Evolutionary conservation across 305 asterid genomes (phyloP), one percentile per base, ranked within the genome.

Genomic region (Fraxinus greggii): DNA sequence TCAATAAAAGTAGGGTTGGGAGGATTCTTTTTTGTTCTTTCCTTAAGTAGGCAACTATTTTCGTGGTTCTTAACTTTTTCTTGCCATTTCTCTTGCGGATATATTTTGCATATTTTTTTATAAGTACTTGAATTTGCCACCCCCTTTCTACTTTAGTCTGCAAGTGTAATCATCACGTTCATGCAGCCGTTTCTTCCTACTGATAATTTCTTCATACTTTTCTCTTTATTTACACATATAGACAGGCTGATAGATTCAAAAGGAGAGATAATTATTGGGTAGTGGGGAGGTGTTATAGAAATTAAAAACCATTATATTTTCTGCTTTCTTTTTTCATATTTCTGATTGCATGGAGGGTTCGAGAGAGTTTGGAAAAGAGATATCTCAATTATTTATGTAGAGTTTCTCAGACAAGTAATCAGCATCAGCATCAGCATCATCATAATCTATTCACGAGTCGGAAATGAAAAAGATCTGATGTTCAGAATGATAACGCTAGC

Each of bases 361-460:
- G 65, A 80, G 74, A 80, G 78, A 80, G 61, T 12, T 80, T 32
- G 36, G 23, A 33, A 23, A 40, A 65, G 32, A 67, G n/a, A 65
- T 40, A n/a, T 28, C 82, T 67, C 45, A 67, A 56, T 32, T 35
- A 1, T 21, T 61, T 21, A 33, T 59, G 67, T 40, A 67, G 77
- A 38, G 21, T 15, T 51, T 32, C 28, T 42, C 69, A 77, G 48
- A 31, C 8, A 79, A 67, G 32, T 2, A 79, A 79, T 80, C 59
- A 48, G 59, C 59, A 36, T 36, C 59, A 48, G 59, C 59, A 36
- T 36, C 40, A 32, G 3, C 35, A 45, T 45, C 56, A 45, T 45
- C 56, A 45, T 45, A 17, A 51, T 51, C 63, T 51, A 51, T 51
- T 51, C 63, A 56, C 59, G 21, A 51, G 61, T 17, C 23, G 23